Evolutionary conservation across 495 filamentous ascomycete species (phyloP).

Genomic region (Podospora pseudopauciseta): DNA sequence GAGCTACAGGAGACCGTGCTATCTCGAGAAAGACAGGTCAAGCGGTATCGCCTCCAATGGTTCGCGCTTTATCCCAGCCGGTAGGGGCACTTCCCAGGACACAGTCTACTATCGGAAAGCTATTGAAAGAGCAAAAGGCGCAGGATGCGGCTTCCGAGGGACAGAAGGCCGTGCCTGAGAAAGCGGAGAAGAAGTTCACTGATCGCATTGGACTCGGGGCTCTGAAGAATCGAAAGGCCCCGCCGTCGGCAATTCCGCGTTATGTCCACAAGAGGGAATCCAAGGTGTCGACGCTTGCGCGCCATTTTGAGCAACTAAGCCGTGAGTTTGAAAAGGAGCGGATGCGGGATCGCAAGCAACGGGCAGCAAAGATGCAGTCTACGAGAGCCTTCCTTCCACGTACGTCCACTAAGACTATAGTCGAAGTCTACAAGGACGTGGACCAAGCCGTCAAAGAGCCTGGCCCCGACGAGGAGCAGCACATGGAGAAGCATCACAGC

Average conservation of each 20-base stretch:
- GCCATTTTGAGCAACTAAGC: constrained; percentile 94
- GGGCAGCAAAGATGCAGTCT: constrained; percentile 74
- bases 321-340: constrained; percentile 96
- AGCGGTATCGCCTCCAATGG: constrained; percentile 60
- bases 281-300: constrained; percentile 81
- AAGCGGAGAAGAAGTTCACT: constrained; percentile 66
- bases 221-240: constrained; percentile 59
- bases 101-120: constrained; percentile 33
- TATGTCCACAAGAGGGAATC: constrained; percentile 68
- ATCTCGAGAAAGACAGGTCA: constrained; percentile 39
- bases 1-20: constrained; percentile 37
- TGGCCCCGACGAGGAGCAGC: constrained; percentile 64
- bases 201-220: constrained; percentile 60
- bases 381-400: constrained; percentile 77
- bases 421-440: constrained; percentile 91
- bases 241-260: constrained; percentile 80
- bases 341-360: constrained; percentile 74
- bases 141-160: constrained; percentile 29
- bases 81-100: constrained; percentile 32
- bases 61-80: constrained; percentile 71
- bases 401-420: constrained; percentile 89
- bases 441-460: constrained; percentile 86
- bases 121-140: constrained; percentile 35
- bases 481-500: constrained; percentile 21
- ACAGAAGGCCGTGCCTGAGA: constrained; percentile 34